phyloP scores from a whole-genome alignment of 1,284 basidiomycete genomes.

The Cryptococcus sp. region DNA sequence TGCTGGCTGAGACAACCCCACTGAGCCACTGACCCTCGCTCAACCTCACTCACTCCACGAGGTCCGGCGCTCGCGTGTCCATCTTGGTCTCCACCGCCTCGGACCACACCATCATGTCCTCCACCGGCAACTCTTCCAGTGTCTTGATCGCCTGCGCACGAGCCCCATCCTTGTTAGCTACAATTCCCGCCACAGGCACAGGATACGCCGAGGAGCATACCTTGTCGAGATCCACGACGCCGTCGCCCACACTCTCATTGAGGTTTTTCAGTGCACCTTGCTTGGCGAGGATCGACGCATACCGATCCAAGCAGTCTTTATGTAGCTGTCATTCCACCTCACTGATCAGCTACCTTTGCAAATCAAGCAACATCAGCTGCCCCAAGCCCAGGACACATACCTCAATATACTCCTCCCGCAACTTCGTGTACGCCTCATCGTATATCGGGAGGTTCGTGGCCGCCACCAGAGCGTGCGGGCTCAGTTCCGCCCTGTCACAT shows the following conservation, averaged over 20 bases:
- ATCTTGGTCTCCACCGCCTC: conserved; percentile 25
- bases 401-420: conserved; percentile 42
- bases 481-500: conserved; percentile 34
- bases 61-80: conserved; percentile 15
- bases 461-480: conserved; percentile 38
- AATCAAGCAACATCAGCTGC: background rate
- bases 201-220: conserved; percentile 20
- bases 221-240: conserved; percentile 43
- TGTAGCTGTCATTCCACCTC: conserved; percentile 24
- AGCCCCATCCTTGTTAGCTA: background rate
- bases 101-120: conserved; percentile 45
- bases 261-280: conserved; percentile 35
- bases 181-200: background rate
- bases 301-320: conserved; percentile 29
- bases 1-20: no score
- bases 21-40: background rate
- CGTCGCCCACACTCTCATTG: conserved; percentile 37
- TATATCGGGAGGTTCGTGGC: conserved; percentile 40
- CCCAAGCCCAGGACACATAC: conserved; percentile 20
- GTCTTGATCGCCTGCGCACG: conserved; percentile 38
- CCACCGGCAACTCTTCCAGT: conserved; percentile 39
- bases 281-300: conserved; percentile 37
- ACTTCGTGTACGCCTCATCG: conserved; percentile 38
- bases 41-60: background rate
- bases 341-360: background rate